Conservation (phyloP, 2,329 filamentous ascomycete genomes). For the Claviceps spartinae region DNA sequence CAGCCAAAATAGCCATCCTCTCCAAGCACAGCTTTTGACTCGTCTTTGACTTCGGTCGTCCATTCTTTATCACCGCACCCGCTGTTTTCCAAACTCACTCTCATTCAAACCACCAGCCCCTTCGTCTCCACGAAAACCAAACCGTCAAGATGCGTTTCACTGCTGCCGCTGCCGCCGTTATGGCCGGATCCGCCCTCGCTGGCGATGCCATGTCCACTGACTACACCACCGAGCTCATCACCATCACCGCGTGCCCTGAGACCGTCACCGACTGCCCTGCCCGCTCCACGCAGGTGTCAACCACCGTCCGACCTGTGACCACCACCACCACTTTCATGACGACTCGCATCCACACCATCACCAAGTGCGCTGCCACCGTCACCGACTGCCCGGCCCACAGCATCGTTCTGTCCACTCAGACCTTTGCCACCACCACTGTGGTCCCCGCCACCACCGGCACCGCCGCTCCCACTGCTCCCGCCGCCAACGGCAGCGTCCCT, state of each 20-base stretch:
- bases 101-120: conserved; percentile 2
- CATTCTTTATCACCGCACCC: conserved; percentile 33
- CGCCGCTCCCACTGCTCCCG: conserved; percentile 8
- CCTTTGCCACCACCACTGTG: conserved; percentile 15
- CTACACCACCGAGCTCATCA: conserved; percentile 44
- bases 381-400: conserved; percentile 44
- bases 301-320: conserved; percentile 28
- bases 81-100: conserved; percentile 12
- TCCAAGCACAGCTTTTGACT: conserved; percentile 25
- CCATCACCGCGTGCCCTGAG: conserved; percentile 47
- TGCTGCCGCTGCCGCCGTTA: conserved; percentile 25
- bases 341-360: conserved; percentile 48
- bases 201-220: conserved; percentile 25
- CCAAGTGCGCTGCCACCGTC: conserved; percentile 44
- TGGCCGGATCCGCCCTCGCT: conserved; percentile 25
- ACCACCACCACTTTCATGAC: conserved; percentile 43
- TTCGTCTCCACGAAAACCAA: conserved; percentile 17
- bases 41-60: conserved; percentile 42
- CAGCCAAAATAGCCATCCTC: conserved; percentile 31
- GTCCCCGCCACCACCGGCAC: conserved; percentile 6
- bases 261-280: conserved; percentile 49
- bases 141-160: conserved; percentile 51
- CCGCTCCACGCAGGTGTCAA: conserved; percentile 23
- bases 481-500: neutral
- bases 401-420: conserved; percentile 23